These are phyloP conservation scores for Linnemannia zychae DNA, from an alignment of 192 early-diverging fungal species.

Conservation along the genomic window DNA sequence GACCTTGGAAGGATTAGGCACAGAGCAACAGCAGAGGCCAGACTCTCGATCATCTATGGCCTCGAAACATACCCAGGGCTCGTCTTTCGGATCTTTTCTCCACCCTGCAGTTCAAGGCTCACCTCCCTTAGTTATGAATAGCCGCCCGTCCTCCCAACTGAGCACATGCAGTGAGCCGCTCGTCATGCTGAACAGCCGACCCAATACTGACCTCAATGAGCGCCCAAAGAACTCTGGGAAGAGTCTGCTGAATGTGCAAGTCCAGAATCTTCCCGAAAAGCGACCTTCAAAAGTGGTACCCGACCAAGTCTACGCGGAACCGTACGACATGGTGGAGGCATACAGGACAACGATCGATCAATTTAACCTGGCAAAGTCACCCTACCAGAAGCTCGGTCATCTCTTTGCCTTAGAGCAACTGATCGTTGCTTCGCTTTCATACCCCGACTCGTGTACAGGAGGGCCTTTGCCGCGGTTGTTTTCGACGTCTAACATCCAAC, in stretches of 20 bases:
- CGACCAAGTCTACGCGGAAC: background rate
- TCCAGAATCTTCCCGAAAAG: background rate
- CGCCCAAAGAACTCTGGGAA: slow-evolving; percentile 1
- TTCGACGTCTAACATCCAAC: background rate
- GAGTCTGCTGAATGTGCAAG: slow-evolving; percentile 18
- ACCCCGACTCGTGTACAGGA: slow-evolving; percentile 38
- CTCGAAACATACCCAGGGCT: background rate
- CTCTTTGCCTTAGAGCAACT: slow-evolving; percentile 53
- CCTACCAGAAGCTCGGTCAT: slow-evolving; percentile 55
- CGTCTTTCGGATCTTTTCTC: background rate
- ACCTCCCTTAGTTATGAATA: background rate
- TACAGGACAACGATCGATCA: slow-evolving; percentile 43
- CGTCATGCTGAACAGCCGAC: background rate
- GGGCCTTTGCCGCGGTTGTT: background rate
- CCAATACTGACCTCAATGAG: background rate
- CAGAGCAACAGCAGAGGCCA: background rate
- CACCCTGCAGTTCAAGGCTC: background rate
- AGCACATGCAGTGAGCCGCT: background rate
- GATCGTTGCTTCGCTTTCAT: slow-evolving; percentile 56
- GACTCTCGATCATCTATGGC: background rate
- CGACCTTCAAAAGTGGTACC: no score
- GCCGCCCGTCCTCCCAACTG: background rate
- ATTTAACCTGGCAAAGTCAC: slow-evolving; percentile 46
- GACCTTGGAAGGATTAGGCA: background rate
- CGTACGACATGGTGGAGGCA: slow-evolving; percentile 44